phyloP scores from a whole-genome alignment of 2,329 filamentous ascomycete species.

The Aureobasidium namibiae region DNA sequence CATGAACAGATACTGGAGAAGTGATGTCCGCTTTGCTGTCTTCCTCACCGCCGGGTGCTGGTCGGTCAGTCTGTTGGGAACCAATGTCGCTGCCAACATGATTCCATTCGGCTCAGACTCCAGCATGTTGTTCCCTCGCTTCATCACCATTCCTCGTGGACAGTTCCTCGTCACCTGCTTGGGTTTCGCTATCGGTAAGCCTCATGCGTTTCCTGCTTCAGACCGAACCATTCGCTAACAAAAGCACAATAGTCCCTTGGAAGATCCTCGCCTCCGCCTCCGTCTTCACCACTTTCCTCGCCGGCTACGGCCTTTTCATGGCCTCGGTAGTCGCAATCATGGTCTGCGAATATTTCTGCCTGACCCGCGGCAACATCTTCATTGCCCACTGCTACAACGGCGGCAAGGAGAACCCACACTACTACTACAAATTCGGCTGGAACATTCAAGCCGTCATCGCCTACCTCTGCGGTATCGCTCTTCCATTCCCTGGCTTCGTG shows the following conservation, averaged over 20 bases:
- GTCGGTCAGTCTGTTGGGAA: constrained; percentile 29
- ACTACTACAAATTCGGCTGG: constrained; percentile 43
- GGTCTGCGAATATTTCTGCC: constrained; percentile 50
- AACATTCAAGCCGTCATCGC: constrained; percentile 53
- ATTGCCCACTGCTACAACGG: constrained; percentile 34
- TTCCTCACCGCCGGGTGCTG: constrained; percentile 32
- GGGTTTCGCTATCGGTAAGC: constrained; percentile 48
- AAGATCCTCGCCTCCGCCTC: constrained; percentile 53
- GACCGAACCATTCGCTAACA: neutral
- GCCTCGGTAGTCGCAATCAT: constrained; percentile 56
- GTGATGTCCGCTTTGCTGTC: constrained; percentile 30
- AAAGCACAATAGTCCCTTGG: constrained; percentile 41
- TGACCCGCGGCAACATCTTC: constrained; percentile 34
- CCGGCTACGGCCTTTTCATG: constrained; percentile 27
- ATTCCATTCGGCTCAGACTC: constrained; percentile 29
- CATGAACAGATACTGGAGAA: constrained; percentile 25
- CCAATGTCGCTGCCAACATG: constrained; percentile 28
- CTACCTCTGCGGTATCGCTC: constrained; percentile 47
- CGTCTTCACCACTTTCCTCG: constrained; percentile 56
- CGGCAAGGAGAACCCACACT: constrained; percentile 40
- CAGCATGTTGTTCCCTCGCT: constrained; percentile 38
- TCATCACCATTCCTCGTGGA: constrained; percentile 36
- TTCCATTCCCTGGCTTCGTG: constrained; percentile 49
- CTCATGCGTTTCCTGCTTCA: neutral
- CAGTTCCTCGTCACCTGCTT: constrained; percentile 27